These are phyloP conservation scores for Plasmodium vinckei DNA, from an alignment of 169 alveolate species.

Conservation along the genomic window DNA sequence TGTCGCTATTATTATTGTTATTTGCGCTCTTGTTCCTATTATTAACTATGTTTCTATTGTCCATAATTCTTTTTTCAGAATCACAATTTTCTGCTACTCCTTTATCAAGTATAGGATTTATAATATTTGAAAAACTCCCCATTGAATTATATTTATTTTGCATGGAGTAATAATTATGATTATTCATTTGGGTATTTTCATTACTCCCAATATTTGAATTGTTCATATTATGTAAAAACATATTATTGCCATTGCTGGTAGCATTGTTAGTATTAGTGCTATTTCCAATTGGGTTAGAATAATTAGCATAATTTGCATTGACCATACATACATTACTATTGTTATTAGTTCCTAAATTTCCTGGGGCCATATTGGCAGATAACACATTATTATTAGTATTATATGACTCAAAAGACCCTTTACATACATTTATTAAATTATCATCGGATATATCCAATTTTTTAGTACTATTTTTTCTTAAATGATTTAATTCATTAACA, in stretches of 20 bases:
- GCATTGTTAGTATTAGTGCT: background rate
- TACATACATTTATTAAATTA: conserved; percentile 1
- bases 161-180: conserved; percentile 3
- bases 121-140: conserved; percentile 11
- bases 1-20: background rate
- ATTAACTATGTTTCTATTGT: background rate
- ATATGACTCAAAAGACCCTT: conserved; percentile 5
- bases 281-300: too few species aligned
- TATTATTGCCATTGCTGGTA: background rate
- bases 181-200: conserved; percentile 3
- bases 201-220: conserved; percentile 15
- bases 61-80: conserved; percentile 14
- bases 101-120: conserved; percentile 19
- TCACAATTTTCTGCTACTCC: conserved; percentile 9
- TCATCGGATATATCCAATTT: conserved; percentile 22
- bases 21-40: background rate
- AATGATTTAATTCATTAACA: conserved; percentile 17
- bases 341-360: background rate
- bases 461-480: conserved; percentile 1
- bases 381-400: background rate
- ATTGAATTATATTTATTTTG: conserved; percentile 28
- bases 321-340: background rate
- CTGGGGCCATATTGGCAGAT: background rate
- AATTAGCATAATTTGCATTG: too few species aligned
- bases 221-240: conserved; percentile 12